Base-by-base conservation (phyloP, 2,329 filamentous ascomycete genomes). In the Aspergillus persii region DNA sequence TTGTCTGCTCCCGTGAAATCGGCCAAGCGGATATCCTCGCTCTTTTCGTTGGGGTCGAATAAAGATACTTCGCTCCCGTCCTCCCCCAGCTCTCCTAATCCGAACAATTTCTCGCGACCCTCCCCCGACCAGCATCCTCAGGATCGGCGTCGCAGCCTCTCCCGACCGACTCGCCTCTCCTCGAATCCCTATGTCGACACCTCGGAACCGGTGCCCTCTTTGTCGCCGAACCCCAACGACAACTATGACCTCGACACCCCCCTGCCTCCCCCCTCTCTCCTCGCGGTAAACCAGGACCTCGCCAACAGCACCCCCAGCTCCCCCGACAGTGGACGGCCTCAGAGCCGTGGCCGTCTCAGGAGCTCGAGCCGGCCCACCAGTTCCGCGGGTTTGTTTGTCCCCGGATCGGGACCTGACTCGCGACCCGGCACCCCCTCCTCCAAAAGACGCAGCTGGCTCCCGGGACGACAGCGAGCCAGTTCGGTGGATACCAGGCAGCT, bases 391-490 rank as follows among this genome's bases (percentile, higher is more conserved):
- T 58, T 76, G 50, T 66, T 68, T 47, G 70, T 75, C 12, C 73
- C 74, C 4, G 71, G 69, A 3, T 64, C 71, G 2, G 68, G 68
- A 23, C 68, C 76, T 4, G 71, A 70, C 36, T 75, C 74, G 30
- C 72, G 68, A 29, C 69, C 72, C 12, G 65, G 68, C 57, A 73
- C 74, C 23, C 68, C 73, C 53, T 71, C 73, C 52, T 71, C 69
- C 7, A 80, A 79, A 65, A 73, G 75, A 53, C 74, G 72, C 58
- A 80, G 76, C 64, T 80, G 78, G 78, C 71, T 80, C 56, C 74
- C 77, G 1, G 76, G 75, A n/a, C 75, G 75, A 46, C 67, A 67
- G 56, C 69, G 70, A 46, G 69, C 66, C 48, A 71, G 59, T 68
- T 77, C 67, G 60, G 69, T 69, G 60, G 75, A 68, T 63, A 70